Percentiles rank a stretch among this genome's conserved stretches.
Evolutionary conservation across 805 yeast genomes (phyloP).

Genomic region (Nakazawaea laoshanensis): DNA sequence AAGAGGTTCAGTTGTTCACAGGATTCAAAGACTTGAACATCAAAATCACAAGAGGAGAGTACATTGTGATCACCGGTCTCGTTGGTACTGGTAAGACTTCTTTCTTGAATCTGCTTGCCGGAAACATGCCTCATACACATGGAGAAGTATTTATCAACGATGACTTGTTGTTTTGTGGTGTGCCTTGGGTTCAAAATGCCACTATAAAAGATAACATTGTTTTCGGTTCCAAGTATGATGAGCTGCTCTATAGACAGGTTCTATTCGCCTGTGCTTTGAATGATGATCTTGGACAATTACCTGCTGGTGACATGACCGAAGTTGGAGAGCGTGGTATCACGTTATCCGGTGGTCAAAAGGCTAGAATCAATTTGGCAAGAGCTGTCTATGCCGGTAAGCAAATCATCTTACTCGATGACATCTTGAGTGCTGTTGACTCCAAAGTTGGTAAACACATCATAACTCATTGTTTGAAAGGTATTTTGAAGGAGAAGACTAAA

Average conservation of each 20-base stretch:
- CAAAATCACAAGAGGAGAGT: constrained; percentile 43
- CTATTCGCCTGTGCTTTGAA: constrained; percentile 58
- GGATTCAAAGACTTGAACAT: constrained; percentile 40
- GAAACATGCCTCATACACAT: constrained; percentile 46
- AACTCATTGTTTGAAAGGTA: constrained; percentile 55
- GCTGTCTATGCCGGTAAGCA: constrained; percentile 70
- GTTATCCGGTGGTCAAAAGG: constrained; percentile 83
- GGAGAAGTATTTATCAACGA: constrained; percentile 55
- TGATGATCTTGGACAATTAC: constrained; percentile 57
- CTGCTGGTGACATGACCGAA: constrained; percentile 71
- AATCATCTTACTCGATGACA: constrained; percentile 67
- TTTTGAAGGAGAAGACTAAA: constrained; percentile 50
- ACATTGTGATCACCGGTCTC: constrained; percentile 58
- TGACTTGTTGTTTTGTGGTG: constrained; percentile 30
- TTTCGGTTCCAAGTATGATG: constrained; percentile 52
- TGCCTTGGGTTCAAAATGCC: constrained; percentile 79
- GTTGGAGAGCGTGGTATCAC: constrained; percentile 85
- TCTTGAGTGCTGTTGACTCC: constrained; percentile 79
- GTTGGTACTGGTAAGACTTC: constrained; percentile 82
- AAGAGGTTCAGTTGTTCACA: constrained; percentile 13
- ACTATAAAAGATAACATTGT: constrained; percentile 67
- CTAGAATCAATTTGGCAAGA: constrained; percentile 71
- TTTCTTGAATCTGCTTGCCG: constrained; percentile 59
- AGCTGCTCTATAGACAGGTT: constrained; percentile 40
- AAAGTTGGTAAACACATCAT: constrained; percentile 75